Evolutionary conservation across 2,329 filamentous ascomycete species (phyloP).

Genomic region (Pseudogymnoascus sp.): DNA sequence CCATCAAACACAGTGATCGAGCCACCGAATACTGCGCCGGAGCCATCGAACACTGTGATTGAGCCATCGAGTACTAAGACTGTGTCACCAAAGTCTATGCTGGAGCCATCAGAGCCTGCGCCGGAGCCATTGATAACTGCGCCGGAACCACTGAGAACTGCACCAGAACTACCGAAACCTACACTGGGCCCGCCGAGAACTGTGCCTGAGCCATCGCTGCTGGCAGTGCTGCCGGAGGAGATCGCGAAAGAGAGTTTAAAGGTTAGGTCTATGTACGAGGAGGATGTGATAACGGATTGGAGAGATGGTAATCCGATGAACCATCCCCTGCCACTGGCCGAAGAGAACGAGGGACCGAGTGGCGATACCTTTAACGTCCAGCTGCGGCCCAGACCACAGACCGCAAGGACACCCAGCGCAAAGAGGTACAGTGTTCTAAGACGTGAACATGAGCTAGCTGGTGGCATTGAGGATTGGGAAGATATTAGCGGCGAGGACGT

Average conservation of each 20-base stretch:
- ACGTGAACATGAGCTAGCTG: conserved; percentile 40
- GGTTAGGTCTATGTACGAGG: conserved; percentile 29
- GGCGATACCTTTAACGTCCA: neutral
- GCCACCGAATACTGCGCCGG: neutral
- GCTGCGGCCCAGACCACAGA: conserved; percentile 17
- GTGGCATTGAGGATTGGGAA: conserved; percentile 59
- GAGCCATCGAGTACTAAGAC: neutral
- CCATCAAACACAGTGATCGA: neutral
- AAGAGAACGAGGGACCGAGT: neutral
- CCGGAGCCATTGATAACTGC: neutral
- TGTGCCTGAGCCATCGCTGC: neutral
- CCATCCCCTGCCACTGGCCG: neutral
- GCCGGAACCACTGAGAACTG: neutral
- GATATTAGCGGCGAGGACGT: conserved; percentile 52
- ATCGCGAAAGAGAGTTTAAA: conserved; percentile 28
- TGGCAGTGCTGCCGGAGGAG: conserved; percentile 18
- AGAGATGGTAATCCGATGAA: conserved; percentile 2
- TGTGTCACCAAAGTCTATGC: neutral
- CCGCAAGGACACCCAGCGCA: conserved; percentile 16
- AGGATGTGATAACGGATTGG: conserved; percentile 12
- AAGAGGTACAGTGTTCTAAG: conserved; percentile 25
- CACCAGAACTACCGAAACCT: neutral
- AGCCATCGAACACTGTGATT: neutral
- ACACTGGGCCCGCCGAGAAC: neutral
- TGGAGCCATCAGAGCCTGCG: neutral